Percentiles rank a stretch among this genome's conserved stretches.
These are phyloP conservation scores for Brachypodium distachyon DNA, from an alignment of 202 grass and related monocot species.

Conservation along the genomic window DNA sequence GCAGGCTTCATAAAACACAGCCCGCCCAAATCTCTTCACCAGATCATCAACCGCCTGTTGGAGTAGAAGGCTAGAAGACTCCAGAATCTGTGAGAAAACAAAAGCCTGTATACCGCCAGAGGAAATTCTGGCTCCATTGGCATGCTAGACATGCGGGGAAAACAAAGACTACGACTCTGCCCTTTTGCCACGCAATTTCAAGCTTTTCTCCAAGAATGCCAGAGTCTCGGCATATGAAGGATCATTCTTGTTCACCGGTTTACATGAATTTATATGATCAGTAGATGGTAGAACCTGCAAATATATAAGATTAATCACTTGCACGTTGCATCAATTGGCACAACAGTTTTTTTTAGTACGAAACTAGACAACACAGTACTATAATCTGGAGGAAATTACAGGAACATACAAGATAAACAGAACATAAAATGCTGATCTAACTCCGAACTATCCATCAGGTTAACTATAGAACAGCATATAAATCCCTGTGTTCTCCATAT, in stretches of 20 bases:
- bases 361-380: not conserved
- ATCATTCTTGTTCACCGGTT: constrained; percentile 80
- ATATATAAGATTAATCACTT: not conserved
- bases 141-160: not conserved
- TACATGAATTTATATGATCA: constrained; percentile 96
- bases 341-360: not conserved
- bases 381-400: not conserved
- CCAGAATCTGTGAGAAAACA: not conserved
- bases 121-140: not conserved
- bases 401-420: not conserved
- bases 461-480: not conserved
- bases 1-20: constrained; percentile 46
- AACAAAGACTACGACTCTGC: constrained; percentile 13
- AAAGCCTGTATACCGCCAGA: not conserved
- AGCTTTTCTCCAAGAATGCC: constrained; percentile 68
- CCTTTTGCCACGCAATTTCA: constrained; percentile 23
- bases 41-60: not conserved
- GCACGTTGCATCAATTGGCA: not conserved
- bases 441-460: not conserved
- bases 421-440: not conserved
- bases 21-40: constrained; percentile 11
- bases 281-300: constrained; percentile 63
- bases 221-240: constrained; percentile 88
- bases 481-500: not conserved
- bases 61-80: not conserved